Percentiles rank a stretch among this genome's conserved stretches.
These are phyloP conservation scores for Mediolabrus comicus DNA, from an alignment of 108 stramenopile species.

Conservation along the genomic window DNA sequence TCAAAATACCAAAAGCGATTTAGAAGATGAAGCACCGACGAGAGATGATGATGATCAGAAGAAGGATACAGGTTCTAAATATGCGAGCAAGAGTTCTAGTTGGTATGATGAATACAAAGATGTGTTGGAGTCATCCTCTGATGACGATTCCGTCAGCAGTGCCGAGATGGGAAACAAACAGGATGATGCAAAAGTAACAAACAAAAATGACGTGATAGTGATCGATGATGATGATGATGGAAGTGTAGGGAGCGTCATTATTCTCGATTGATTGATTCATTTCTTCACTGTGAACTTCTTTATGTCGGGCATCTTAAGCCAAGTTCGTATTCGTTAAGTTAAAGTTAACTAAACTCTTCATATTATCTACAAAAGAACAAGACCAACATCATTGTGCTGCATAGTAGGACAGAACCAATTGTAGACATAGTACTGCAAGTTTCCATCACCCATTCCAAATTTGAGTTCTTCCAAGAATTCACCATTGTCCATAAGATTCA, in stretches of 20 bases:
- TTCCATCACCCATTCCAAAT: slow-evolving; percentile 98
- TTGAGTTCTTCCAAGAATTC: slow-evolving; percentile 86
- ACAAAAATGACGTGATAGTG: not conserved
- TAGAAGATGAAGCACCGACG: not conserved
- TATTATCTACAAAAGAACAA: slow-evolving; percentile 87
- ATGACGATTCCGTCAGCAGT: not conserved
- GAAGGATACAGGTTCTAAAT: not conserved
- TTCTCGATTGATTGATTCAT: not conserved
- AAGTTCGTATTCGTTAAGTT: not conserved
- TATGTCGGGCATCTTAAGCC: not conserved
- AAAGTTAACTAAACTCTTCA: not conserved
- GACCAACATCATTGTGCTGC: slow-evolving; percentile 83
- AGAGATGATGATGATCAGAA: not conserved
- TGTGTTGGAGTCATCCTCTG: not conserved
- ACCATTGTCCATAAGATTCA: slow-evolving; percentile 98
- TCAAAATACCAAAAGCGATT: not conserved
- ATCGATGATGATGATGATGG: slow-evolving; percentile 12
- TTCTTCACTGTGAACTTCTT: not conserved
- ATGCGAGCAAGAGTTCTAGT: not conserved
- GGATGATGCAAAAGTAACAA: not conserved
- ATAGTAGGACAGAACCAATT: slow-evolving; percentile 95
- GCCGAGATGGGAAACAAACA: not conserved
- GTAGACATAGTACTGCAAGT: slow-evolving; percentile 99
- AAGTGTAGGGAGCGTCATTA: not conserved
- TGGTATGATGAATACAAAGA: not conserved